Base-by-base conservation (phyloP, 176 grass and related monocot genomes). In the Otatea glauca region DNA sequence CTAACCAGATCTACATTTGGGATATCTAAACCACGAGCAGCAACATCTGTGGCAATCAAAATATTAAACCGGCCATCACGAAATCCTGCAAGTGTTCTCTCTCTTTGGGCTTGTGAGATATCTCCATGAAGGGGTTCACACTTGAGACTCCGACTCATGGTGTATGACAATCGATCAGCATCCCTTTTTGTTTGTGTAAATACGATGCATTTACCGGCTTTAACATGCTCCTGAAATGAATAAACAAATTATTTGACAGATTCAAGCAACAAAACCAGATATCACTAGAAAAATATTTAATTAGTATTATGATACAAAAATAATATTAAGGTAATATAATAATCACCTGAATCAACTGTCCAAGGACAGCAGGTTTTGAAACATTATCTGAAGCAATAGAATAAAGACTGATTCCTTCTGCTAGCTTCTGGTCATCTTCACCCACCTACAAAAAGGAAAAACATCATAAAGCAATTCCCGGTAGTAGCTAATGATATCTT, bases 141-240 rank as follows among this genome's bases (percentile, higher is more conserved):
- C 62, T 64, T 80, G 42, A 99, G 76, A 63, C 70, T 91, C 68
- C 90, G 91, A 59, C 86, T 29, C 97, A 99, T 99, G 38, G 13
- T 79, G 76, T 77, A 86, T 49, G 97, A 77, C 79, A 99, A 66
- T 45, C 80, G 69, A 63, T 99, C 97, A 42, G 93, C 93, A 27
- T 96, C 90, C 64, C 93, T 87, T 84, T 99, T 99, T 68, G 97
- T 99, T 78, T 99, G 97, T 6, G 97, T 99, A 74, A 99, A 99
- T 24, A 99, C 88, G 39, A 99, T 99, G 79, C 92, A 94, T 79
- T 99, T 99, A 2, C 97, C 93, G 56, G 92, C 90, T 92, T 99
- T 99, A 43, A 83, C 97, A 82, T 99, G 86, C 66, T 99, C 92
- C 97, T 99, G 55, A 15, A 75, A 68, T 38, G 66, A 83, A 73